Conservation (phyloP, 2,329 filamentous ascomycete genomes). For the Sporothrix dimorphospora region DNA sequence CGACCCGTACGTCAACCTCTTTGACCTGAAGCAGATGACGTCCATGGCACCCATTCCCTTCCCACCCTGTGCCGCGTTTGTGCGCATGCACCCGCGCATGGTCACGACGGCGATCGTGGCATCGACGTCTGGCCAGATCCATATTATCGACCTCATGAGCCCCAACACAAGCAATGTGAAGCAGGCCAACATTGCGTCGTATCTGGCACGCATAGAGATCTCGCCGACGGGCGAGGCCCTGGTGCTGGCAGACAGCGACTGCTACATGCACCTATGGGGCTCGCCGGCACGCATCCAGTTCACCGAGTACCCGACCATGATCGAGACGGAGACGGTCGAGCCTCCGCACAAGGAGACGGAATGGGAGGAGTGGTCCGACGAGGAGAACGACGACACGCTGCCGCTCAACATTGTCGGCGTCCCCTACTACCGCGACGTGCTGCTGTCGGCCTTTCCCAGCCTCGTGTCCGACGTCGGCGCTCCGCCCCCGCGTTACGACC, state of each 20-base stretch:
- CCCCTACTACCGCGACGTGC: conserved; percentile 86
- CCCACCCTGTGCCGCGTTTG: conserved; percentile 88
- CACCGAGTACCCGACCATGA: conserved; percentile 76
- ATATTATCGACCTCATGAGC: conserved; percentile 94
- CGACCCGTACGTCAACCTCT: conserved; percentile 92
- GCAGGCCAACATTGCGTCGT: conserved; percentile 76
- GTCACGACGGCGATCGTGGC: conserved; percentile 93
- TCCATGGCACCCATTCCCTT: conserved; percentile 90
- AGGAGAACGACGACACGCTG: conserved; percentile 47
- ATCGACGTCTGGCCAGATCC: conserved; percentile 89
- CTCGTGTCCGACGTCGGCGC: conserved; percentile 83
- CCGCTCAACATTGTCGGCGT: conserved; percentile 86
- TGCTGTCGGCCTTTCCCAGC: conserved; percentile 88
- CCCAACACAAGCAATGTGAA: conserved; percentile 84
- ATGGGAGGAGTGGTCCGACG: conserved; percentile 35
- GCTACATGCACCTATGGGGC: conserved; percentile 83
- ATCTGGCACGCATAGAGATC: conserved; percentile 80
- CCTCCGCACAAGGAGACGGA: conserved; percentile 41
- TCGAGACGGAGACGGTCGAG: conserved; percentile 73
- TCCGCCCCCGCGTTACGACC: conserved; percentile 75
- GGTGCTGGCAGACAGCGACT: conserved; percentile 77
- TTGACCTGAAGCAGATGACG: conserved; percentile 87
- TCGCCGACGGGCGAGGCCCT: conserved; percentile 86
- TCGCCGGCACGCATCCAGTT: conserved; percentile 85
- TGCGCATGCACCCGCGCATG: conserved; percentile 95